Percentiles rank a stretch among this genome's conserved stretches.
Evolutionary conservation across 1,139 yeast species (phyloP).

Genomic region (Scheffersomyces segobiensis): DNA sequence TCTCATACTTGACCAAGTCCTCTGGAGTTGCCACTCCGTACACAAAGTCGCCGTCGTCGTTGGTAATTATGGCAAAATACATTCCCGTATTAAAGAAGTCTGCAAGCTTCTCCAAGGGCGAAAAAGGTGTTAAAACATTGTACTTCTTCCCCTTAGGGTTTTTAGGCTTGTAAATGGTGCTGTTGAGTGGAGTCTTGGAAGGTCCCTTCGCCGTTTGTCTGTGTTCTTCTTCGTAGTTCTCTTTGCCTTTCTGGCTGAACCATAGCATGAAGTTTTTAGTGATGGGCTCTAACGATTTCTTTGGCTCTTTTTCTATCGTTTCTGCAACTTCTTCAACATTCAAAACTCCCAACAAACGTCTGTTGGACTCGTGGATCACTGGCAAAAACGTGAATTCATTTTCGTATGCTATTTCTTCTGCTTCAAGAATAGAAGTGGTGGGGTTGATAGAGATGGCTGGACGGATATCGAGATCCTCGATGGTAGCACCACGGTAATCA

Average conservation of each 20-base stretch:
- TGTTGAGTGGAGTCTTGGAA: slow-evolving; percentile 25
- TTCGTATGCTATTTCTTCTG: slow-evolving; percentile 52
- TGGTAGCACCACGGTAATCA: slow-evolving; percentile 55
- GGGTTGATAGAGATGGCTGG: slow-evolving; percentile 63
- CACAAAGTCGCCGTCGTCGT: slow-evolving; percentile 53
- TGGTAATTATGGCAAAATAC: slow-evolving; percentile 61
- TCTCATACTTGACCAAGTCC: slow-evolving; percentile 54
- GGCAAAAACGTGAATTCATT: slow-evolving; percentile 60
- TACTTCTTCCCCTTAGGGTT: slow-evolving; percentile 31
- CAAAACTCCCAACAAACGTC: slow-evolving; percentile 55
- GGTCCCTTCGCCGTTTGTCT: slow-evolving; percentile 7
- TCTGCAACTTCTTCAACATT: slow-evolving; percentile 48
- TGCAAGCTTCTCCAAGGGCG: slow-evolving; percentile 59
- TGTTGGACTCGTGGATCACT: slow-evolving; percentile 52
- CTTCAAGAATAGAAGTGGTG: slow-evolving; percentile 48
- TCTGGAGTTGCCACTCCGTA: slow-evolving; percentile 68
- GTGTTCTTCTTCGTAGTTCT: slow-evolving; percentile 27
- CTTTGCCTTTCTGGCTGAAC: slow-evolving; percentile 42
- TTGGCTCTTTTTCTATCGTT: slow-evolving; percentile 21
- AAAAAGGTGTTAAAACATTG: slow-evolving; percentile 53
- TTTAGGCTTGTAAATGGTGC: slow-evolving; percentile 31
- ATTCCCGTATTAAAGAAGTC: slow-evolving; percentile 51
- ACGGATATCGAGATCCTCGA: slow-evolving; percentile 61
- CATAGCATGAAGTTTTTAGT: slow-evolving; percentile 44
- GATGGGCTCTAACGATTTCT: slow-evolving; percentile 28